A percentile compares a stretch with the other conserved stretches of the same genome.
These are phyloP conservation scores for Ambrosiella beaveri DNA, from an alignment of 2,329 filamentous ascomycete species.

Conservation along the genomic window DNA sequence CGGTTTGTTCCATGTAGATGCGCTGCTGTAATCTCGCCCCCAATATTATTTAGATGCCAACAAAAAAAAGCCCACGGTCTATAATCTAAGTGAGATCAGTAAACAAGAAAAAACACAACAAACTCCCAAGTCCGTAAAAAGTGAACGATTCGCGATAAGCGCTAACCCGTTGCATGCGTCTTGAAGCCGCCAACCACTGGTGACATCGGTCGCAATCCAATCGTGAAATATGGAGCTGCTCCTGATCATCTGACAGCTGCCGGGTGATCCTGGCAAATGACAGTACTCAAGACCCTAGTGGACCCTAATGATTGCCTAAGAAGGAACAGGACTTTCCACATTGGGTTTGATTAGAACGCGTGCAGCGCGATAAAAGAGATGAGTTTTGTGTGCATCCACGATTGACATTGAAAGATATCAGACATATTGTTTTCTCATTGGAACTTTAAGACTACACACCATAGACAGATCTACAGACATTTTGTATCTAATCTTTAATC, in stretches of 20 bases:
- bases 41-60: too few species aligned
- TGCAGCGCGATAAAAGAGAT: background rate
- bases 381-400: background rate
- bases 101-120: background rate
- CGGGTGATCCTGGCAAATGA: background rate
- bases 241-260: background rate
- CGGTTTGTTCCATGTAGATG: too few species aligned
- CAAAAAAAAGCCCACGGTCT: background rate
- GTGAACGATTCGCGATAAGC: too few species aligned
- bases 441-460: background rate
- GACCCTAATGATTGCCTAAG: background rate
- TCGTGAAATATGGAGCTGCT: background rate
- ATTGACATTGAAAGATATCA: too few species aligned
- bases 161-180: background rate
- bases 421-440: too few species aligned
- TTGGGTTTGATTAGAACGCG: slow-evolving; percentile 4
- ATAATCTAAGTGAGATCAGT: background rate
- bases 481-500: background rate
- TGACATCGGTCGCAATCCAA: slow-evolving; percentile 4
- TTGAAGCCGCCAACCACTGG: background rate
- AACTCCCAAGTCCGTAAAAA: background rate
- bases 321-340: background rate
- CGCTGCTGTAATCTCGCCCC: too few species aligned
- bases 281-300: background rate
- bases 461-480: background rate